Evolutionary conservation across 306 rosid genomes (phyloP).

Genomic region (Aeschynomene evenia): DNA sequence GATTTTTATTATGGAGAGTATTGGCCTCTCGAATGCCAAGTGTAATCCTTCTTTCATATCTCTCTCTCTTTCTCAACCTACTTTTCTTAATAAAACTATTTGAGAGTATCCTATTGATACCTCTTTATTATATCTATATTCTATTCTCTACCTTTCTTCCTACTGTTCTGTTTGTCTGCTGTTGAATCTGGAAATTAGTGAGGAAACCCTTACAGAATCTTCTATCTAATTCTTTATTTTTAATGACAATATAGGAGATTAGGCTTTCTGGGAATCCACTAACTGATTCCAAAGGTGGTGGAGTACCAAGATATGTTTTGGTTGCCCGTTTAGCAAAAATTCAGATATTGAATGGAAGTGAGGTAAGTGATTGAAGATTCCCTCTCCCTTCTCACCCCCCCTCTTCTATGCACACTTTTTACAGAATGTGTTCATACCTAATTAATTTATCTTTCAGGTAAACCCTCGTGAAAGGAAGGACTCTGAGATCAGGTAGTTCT

Average conservation of each 20-base stretch:
- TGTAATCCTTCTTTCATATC: too few relatives aligned
- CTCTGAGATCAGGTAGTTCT: slow-evolving; percentile 83
- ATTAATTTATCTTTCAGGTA: slow-evolving; percentile 56
- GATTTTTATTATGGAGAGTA: too few relatives aligned
- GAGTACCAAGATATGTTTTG: slow-evolving; percentile 76
- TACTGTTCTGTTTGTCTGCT: too few relatives aligned
- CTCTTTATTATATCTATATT: too few relatives aligned
- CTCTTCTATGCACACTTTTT: slow-evolving; percentile 16
- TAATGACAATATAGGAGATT: too few relatives aligned
- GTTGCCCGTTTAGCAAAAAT: slow-evolving; percentile 76
- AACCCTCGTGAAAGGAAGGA: slow-evolving; percentile 88
- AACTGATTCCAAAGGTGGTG: slow-evolving; percentile 70
- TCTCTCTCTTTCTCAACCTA: too few relatives aligned
- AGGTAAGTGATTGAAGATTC: slow-evolving; percentile 52
- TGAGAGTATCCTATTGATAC: too few relatives aligned
- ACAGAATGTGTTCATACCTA: slow-evolving; percentile 5
- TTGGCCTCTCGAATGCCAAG: too few relatives aligned
- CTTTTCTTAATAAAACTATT: too few relatives aligned
- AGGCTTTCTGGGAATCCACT: slow-evolving; percentile 87
- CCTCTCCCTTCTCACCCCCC: too few relatives aligned
- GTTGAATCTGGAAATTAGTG: neutral
- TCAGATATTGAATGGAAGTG: slow-evolving; percentile 80
- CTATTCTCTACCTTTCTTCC: too few relatives aligned
- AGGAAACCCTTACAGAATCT: neutral
- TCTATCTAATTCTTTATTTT: too few relatives aligned